Evolutionary conservation across 2,329 filamentous ascomycete genomes (phyloP).

Genomic region (Diaporthe caulivora): DNA sequence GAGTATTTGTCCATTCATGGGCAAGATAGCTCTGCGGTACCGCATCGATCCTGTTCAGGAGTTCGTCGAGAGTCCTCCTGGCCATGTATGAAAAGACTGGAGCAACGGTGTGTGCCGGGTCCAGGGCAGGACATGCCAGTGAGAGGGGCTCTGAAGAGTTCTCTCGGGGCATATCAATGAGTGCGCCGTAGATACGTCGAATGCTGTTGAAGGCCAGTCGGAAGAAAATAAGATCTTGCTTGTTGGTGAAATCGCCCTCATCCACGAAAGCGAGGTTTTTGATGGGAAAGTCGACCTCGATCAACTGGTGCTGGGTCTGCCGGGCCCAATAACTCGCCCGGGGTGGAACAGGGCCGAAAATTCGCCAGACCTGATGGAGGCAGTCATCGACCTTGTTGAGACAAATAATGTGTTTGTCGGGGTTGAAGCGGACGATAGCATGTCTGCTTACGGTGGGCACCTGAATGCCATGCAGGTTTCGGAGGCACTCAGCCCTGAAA

Average conservation of each 20-base stretch:
- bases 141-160: neutral
- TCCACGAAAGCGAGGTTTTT: neutral
- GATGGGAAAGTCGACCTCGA: neutral
- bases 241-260: fast-evolving
- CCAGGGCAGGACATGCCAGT: neutral
- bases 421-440: constrained; percentile 2
- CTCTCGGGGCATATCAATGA: neutral
- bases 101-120: neutral
- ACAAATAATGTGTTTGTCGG: neutral
- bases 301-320: neutral
- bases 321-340: no score
- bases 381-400: neutral
- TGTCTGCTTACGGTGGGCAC: neutral
- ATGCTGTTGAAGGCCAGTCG: neutral
- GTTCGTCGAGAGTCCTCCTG: neutral
- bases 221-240: neutral
- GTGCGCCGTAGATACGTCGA: neutral
- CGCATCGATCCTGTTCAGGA: no score
- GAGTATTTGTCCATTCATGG: neutral
- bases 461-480: neutral
- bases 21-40: fast-evolving
- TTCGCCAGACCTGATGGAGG: fast-evolving
- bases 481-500: neutral
- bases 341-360: fast-evolving
- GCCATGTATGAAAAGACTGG: neutral